Percentiles rank a stretch among this genome's conserved stretches.
Evolutionary conservation across 495 filamentous ascomycete genomes (phyloP).

Genomic region (Trichocladium uniseriatum): DNA sequence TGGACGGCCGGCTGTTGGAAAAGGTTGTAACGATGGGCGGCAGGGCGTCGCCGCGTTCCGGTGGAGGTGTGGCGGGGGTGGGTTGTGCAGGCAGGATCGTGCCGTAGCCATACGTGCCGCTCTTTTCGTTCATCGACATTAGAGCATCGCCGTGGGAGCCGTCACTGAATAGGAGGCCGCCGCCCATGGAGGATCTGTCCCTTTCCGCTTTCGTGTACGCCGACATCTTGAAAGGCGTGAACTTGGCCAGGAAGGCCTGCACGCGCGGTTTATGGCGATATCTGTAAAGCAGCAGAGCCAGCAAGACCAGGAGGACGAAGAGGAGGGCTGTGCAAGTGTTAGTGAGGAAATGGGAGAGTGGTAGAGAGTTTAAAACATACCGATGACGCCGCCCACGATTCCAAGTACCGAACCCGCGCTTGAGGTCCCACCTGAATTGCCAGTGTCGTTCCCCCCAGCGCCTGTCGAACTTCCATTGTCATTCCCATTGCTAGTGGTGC

Average conservation of each 20-base stretch:
- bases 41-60: neutral
- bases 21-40: conserved; percentile 1
- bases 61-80: conserved; percentile 1
- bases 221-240: conserved; percentile 19
- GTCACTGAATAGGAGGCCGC: conserved; percentile 18
- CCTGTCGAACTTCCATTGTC: neutral
- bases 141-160: conserved; percentile 11
- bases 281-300: conserved; percentile 20
- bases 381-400: conserved; percentile 16
- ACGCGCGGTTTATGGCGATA: conserved; percentile 20
- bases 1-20: neutral
- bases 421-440: neutral
- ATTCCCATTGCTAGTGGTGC: no score
- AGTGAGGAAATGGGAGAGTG: neutral
- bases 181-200: conserved; percentile 25
- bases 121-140: conserved; percentile 16
- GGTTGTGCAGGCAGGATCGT: conserved; percentile 5
- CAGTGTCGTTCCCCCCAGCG: neutral
- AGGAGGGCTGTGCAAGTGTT: conserved; percentile 13
- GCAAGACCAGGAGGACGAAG: conserved; percentile 19
- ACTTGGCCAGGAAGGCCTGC: conserved; percentile 18
- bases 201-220: conserved; percentile 18
- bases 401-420: conserved; percentile 12
- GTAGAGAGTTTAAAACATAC: conserved; percentile 6
- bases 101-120: conserved; percentile 12